phyloP scores from a whole-genome alignment of 164 flowering plant genomes.

The Santalum album region DNA sequence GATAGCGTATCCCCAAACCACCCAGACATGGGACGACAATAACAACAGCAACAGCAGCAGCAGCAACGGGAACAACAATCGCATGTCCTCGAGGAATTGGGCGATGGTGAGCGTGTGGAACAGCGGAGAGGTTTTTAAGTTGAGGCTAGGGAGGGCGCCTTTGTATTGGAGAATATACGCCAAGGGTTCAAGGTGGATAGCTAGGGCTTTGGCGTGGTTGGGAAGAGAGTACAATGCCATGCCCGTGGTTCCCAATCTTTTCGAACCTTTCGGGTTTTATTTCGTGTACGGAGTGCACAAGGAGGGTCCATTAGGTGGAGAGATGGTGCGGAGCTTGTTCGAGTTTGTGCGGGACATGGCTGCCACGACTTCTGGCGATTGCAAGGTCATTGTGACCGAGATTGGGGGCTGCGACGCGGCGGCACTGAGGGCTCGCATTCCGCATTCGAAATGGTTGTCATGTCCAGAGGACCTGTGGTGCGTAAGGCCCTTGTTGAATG shows the following conservation, averaged over 20 bases:
- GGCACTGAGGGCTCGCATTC: constrained; percentile 33
- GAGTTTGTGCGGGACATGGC: constrained; percentile 52
- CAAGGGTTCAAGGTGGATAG: constrained; percentile 22
- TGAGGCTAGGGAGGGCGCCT: constrained; percentile 40
- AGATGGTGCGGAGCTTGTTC: constrained; percentile 32
- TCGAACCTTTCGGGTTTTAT: constrained; percentile 47
- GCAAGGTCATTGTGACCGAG: constrained; percentile 46
- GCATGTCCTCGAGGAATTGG: constrained; percentile 28
- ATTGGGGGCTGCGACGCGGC: constrained; percentile 29
- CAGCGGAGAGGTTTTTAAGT: constrained; percentile 49
- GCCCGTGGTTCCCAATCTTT: constrained; percentile 44
- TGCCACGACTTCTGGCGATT: constrained; percentile 13
- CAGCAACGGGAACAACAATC: too few species aligned
- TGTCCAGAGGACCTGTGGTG: constrained; percentile 73
- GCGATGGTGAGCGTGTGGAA: constrained; percentile 79
- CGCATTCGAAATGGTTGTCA: constrained; percentile 53
- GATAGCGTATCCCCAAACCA: constrained; percentile 44
- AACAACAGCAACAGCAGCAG: constrained; percentile 7
- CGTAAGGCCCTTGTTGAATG: constrained; percentile 34
- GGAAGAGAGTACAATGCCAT: constrained; percentile 13
- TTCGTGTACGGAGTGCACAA: constrained; percentile 54
- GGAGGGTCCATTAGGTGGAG: constrained; percentile 39
- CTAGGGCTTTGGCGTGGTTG: constrained; percentile 34
- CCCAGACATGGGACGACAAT: constrained; percentile 18
- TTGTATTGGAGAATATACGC: constrained; percentile 22